These are phyloP conservation scores for Rhodotorula sp. DNA, from an alignment of 1,284 basidiomycete genomes.

Conservation along the genomic window DNA sequence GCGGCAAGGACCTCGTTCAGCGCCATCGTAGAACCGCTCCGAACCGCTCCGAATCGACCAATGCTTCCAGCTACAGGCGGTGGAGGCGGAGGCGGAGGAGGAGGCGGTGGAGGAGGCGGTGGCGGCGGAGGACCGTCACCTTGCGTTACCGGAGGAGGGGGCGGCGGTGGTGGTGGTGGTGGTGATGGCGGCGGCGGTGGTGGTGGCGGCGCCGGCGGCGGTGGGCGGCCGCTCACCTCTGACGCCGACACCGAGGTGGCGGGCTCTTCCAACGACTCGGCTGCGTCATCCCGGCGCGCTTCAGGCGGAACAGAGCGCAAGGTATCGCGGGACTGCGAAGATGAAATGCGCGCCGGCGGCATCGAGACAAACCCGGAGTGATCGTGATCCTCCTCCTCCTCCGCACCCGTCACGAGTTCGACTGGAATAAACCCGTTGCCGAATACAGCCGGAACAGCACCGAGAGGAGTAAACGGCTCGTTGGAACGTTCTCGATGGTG, in stretches of 20 bases:
- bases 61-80: conserved; percentile 36
- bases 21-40: conserved; percentile 7
- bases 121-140: conserved; percentile 2
- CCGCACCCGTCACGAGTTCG: background rate
- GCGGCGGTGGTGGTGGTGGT: conserved; percentile 18
- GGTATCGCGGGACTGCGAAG: background rate
- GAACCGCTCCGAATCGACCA: conserved; percentile 41
- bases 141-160: conserved; percentile 17
- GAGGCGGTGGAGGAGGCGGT: conserved; percentile 16
- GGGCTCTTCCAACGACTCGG: background rate
- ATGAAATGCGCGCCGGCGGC: background rate
- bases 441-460: background rate
- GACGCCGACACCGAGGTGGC: background rate
- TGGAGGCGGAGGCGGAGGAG: conserved; percentile 28
- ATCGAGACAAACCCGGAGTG: background rate
- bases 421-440: background rate
- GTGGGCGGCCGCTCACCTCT: background rate
- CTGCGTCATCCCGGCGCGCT: no score
- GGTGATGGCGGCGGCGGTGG: conserved; percentile 16
- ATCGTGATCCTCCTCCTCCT: background rate
- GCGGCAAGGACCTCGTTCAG: conserved; percentile 23
- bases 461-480: background rate
- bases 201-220: conserved; percentile 10
- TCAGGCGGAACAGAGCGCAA: background rate
- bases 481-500: background rate